A percentile compares a stretch with the other conserved stretches of the same genome.
Conservation (phyloP, 1,139 yeast species). For the Protomyces arabidopsidicola region DNA sequence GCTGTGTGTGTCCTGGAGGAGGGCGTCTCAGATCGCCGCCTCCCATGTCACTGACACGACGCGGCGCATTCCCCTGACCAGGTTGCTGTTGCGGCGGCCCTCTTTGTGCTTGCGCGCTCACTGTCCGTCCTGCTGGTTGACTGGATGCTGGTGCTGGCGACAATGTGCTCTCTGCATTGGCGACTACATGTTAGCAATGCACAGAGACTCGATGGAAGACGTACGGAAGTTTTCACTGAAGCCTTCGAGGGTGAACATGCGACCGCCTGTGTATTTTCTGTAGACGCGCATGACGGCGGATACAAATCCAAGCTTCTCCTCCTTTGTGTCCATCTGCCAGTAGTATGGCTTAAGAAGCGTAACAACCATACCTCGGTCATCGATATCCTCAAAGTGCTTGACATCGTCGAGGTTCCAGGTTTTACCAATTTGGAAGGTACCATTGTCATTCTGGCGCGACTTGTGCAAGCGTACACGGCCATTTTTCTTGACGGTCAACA, state of each 20-base stretch:
- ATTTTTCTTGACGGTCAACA: constrained; percentile 48
- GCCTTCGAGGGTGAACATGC: constrained; percentile 56
- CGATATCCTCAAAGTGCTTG: constrained; percentile 48
- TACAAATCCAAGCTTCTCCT: constrained; percentile 63
- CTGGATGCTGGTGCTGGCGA: neutral
- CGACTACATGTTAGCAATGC: neutral
- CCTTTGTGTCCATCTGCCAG: constrained; percentile 72
- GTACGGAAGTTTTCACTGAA: constrained; percentile 6
- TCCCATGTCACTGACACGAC: neutral
- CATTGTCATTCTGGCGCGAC: constrained; percentile 73
- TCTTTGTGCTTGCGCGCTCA: too few species aligned
- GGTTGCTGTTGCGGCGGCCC: too few species aligned
- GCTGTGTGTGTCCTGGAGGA: too few species aligned
- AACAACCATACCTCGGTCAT: constrained; percentile 46
- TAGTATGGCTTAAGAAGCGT: constrained; percentile 73
- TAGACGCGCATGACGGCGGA: constrained; percentile 60
- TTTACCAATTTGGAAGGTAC: constrained; percentile 81
- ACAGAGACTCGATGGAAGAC: neutral
- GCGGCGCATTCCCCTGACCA: neutral
- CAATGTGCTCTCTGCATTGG: neutral
- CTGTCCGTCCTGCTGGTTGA: too few species aligned
- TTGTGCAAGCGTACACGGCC: constrained; percentile 77
- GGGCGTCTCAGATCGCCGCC: too few species aligned
- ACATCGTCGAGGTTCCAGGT: constrained; percentile 86
- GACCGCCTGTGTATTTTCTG: constrained; percentile 63